Evolutionary conservation across 2,329 filamentous ascomycete genomes (phyloP).

Genomic region (Pseudogymnoascus sp.): DNA sequence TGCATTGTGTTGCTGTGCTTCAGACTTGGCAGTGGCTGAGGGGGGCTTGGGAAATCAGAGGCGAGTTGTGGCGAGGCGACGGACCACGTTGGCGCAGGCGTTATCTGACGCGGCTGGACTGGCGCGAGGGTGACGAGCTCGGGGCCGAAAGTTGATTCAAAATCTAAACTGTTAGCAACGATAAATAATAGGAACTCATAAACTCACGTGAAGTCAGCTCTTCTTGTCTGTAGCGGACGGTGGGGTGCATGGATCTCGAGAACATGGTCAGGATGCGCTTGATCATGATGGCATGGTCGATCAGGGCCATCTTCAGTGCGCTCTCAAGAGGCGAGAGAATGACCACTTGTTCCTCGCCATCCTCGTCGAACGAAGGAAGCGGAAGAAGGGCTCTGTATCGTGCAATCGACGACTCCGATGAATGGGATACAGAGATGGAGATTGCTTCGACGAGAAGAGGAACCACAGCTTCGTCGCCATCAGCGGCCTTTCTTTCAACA

Average conservation of each 20-base stretch:
- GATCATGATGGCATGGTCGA: constrained; percentile 84
- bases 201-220: constrained; percentile 60
- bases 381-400: constrained; percentile 71
- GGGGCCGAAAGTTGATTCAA: constrained; percentile 54
- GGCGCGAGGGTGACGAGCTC: constrained; percentile 59
- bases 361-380: constrained; percentile 32
- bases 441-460: constrained; percentile 68
- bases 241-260: constrained; percentile 50
- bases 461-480: constrained; percentile 65
- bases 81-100: constrained; percentile 31
- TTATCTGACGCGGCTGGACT: constrained; percentile 37
- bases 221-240: constrained; percentile 47
- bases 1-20: constrained; percentile 23
- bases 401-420: constrained; percentile 68
- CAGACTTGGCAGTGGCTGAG: constrained; percentile 19
- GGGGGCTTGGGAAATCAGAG: constrained; percentile 8
- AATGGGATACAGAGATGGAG: constrained; percentile 66
- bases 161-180: constrained; percentile 38
- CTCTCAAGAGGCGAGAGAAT: constrained; percentile 58
- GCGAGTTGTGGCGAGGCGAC: constrained; percentile 17
- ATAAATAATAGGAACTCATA: background rate
- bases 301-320: constrained; percentile 74
- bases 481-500: constrained; percentile 66
- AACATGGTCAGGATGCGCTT: constrained; percentile 72
- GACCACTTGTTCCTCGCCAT: constrained; percentile 40